Conservation (phyloP, 2,329 filamentous ascomycete species). For the Aspergillus sp. region DNA sequence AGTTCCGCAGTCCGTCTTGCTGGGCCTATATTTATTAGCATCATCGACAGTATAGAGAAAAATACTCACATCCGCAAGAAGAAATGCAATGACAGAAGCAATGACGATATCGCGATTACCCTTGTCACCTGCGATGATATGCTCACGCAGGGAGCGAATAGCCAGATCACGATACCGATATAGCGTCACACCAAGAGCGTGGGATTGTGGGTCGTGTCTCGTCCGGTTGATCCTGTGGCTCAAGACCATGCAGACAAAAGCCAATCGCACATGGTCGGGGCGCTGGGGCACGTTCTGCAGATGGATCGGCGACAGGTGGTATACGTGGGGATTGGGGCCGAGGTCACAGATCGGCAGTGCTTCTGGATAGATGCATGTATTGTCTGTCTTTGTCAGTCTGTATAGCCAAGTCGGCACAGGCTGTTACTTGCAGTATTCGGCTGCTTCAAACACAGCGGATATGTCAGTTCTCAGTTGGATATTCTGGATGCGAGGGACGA, state of each 20-base stretch:
- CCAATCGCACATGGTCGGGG: slow-evolving; percentile 24
- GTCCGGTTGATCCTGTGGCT: slow-evolving; percentile 29
- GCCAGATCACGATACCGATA: slow-evolving; percentile 25
- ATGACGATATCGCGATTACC: slow-evolving; percentile 21
- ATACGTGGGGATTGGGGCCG: slow-evolving; percentile 21
- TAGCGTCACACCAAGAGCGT: slow-evolving; percentile 19
- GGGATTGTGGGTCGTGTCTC: slow-evolving; percentile 7
- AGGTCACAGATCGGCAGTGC: slow-evolving; percentile 15
- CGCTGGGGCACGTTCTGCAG: slow-evolving; percentile 10
- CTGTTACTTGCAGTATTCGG: slow-evolving; percentile 26
- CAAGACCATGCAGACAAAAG: slow-evolving; percentile 28
- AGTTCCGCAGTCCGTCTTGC: slow-evolving; percentile 25
- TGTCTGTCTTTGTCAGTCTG: slow-evolving; percentile 17
- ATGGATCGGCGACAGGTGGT: slow-evolving; percentile 16
- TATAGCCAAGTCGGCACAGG: neutral
- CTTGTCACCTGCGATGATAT: slow-evolving; percentile 15
- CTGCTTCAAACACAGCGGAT: slow-evolving; percentile 17
- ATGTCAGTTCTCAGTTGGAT: slow-evolving; percentile 8
- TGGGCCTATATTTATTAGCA: slow-evolving; percentile 16
- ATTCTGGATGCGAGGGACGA: neutral
- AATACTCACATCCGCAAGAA: slow-evolving; percentile 29
- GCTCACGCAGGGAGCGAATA: slow-evolving; percentile 26
- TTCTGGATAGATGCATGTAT: slow-evolving; percentile 27
- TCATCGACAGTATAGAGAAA: neutral
- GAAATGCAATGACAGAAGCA: slow-evolving; percentile 27